Base-by-base conservation (phyloP, 2,329 filamentous ascomycete genomes). In the Calonectria pseudoreteaudii region DNA sequence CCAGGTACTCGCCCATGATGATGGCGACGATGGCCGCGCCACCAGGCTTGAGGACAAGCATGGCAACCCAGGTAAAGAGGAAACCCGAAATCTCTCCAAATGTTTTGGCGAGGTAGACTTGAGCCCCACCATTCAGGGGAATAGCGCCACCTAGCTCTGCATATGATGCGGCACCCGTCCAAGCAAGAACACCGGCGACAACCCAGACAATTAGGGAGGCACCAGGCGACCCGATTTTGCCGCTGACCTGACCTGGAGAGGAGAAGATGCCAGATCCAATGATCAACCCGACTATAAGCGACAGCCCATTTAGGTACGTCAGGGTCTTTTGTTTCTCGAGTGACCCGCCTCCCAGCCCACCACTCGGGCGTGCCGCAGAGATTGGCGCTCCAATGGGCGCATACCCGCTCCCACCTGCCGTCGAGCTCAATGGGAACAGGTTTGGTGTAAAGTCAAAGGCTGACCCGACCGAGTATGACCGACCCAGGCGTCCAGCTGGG, bases 181-280 rank as follows among this genome's bases (percentile, higher is more conserved):
- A 99, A 2, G 96, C 96, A 75, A 99, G 87, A 26, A 98, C 82
- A n/a, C 96, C 96, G 3, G 96, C 96, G 52, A 98, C 91, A 1
- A 92, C 89, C 96, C 96, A 99, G 6, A 98, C 93, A n/a, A 98
- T 90, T 66, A 99, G 87, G 2, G 96, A 93, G 20, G 96, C 96
- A 65, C 96, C 97, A 0, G 96, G 95, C 34, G 96, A 98, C 13
- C 96, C 97, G 44, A 95, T 95, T 83, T 97, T 97, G 70, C 91
- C 91, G 85, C 97, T 98, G 80, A 99, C 96, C 82, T 98, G 95
- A 70, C 95, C 95, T 0, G 96, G 96, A 28, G 95, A 97, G 4
- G 95, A 97, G 86, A 98, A 99, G 81, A 99, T 98, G 18, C 96
- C 97, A 30, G 95, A 97, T 4, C 97, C 97, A 81, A 99, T 98